phyloP scores from a whole-genome alignment of 371 early-diverging fungal species.

The Thermomucor indicae-seudaticae region DNA sequence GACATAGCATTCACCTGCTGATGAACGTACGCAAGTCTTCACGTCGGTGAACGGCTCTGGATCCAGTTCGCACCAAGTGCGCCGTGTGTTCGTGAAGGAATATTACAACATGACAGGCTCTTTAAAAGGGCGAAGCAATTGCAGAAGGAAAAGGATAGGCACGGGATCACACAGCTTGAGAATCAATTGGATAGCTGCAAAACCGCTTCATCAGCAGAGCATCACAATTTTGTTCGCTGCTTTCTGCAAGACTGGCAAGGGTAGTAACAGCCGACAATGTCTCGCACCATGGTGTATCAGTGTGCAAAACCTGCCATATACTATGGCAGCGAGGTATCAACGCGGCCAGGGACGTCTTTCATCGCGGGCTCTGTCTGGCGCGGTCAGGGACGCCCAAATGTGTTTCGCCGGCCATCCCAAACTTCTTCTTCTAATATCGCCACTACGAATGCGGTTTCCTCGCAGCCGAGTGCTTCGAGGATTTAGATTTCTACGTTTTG shows the following conservation, averaged over 20 bases:
- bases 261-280: neutral
- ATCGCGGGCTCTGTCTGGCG: neutral
- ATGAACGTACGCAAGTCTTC: constrained; percentile 30
- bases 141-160: neutral
- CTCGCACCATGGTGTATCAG: neutral
- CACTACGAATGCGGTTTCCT: neutral
- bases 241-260: neutral
- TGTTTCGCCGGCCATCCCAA: neutral
- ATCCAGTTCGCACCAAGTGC: neutral
- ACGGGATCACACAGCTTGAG: neutral
- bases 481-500: too few species aligned
- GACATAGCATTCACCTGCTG: constrained; percentile 35
- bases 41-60: neutral
- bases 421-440: neutral
- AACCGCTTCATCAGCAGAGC: neutral
- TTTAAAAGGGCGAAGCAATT: neutral
- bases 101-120: neutral
- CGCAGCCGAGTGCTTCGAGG: too few species aligned
- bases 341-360: neutral
- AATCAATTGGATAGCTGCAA: neutral
- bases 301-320: neutral
- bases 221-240: neutral
- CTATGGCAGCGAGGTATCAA: neutral
- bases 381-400: neutral
- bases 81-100: neutral